Percentiles rank a stretch among this genome's conserved stretches.
Evolutionary conservation across 2,329 filamentous ascomycete species (phyloP).

Genomic region (Fusarium sp.): DNA sequence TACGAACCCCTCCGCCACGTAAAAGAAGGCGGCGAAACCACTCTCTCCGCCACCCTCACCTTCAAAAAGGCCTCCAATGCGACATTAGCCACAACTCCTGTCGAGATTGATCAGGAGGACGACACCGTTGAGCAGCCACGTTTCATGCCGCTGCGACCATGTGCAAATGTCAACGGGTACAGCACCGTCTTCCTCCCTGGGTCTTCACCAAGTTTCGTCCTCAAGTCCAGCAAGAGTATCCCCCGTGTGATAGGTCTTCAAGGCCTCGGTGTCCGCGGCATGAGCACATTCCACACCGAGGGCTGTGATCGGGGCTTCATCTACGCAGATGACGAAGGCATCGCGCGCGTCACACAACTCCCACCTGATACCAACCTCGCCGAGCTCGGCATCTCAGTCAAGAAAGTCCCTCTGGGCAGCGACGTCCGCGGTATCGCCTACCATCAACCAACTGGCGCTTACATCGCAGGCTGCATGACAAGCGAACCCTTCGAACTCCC

Average conservation of each 20-base stretch:
- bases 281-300: constrained; percentile 83
- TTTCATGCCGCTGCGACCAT: constrained; percentile 69
- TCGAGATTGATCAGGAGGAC: constrained; percentile 67
- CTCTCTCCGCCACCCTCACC: constrained; percentile 71
- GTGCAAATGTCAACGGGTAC: constrained; percentile 81
- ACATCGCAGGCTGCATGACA: constrained; percentile 81
- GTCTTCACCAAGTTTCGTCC: constrained; percentile 82
- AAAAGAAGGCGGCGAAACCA: constrained; percentile 54
- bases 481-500: constrained; percentile 84
- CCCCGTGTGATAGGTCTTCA: constrained; percentile 83
- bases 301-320: constrained; percentile 87
- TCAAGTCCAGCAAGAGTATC: constrained; percentile 84
- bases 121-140: constrained; percentile 63
- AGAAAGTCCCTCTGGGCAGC: constrained; percentile 77
- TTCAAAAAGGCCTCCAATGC: constrained; percentile 84
- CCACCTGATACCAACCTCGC: constrained; percentile 76
- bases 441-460: constrained; percentile 81
- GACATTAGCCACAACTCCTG: constrained; percentile 72
- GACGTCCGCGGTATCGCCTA: constrained; percentile 83
- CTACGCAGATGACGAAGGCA: constrained; percentile 81
- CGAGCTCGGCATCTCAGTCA: constrained; percentile 82
- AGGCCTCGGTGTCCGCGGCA: constrained; percentile 76
- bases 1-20: constrained; percentile 82
- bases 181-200: constrained; percentile 88
- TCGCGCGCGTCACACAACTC: constrained; percentile 81